Evolutionary conservation across 805 yeast species (phyloP), one percentile per base, ranked within the genome.

Genomic region (Nakazawaea pomicola): DNA sequence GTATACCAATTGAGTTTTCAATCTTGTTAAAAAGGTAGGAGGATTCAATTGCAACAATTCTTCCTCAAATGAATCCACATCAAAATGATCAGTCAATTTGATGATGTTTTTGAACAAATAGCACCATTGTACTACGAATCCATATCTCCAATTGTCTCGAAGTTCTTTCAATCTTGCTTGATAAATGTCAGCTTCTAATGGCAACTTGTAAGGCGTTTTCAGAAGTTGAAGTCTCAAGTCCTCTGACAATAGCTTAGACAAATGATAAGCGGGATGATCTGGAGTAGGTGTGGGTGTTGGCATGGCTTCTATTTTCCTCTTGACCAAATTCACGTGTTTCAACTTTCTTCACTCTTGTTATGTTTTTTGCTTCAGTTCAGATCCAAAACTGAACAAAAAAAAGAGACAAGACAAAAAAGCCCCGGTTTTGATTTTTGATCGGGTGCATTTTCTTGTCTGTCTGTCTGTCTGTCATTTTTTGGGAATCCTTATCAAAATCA

Each of bases 41-140:
- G 72, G 74, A 17, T 57, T 56, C 17, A 68, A 47, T 12, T 71
- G 72, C 19, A 78, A 60, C 11, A 80, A 58, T 49, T 80, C 88
- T 50, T 78, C 78, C 51, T 80, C 88, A 45, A 80, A 69, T 15
- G 72, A 60, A 44, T 78, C 81, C 6, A 72, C 70, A 49, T 79
- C 82, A 48, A 80, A 75, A 10, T 65, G 64, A 40, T 78, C 84
- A 10, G 63, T 61, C 40, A 80, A 55, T 48, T 67, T 74, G 27
- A 79, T 55, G 36, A 67, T 65, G 18, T 76, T 78, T 41, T 79
- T 70, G 54, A 73, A 70, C 35, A 68, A 62, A 46, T 68, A 68
- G 20, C 79, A 54, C 86, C 86, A 80, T 55, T 78, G 76, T 10
- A 76, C 56, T 3, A 68, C 57, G 40, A 54, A 66, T 8, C 65